A percentile compares a stretch with the other conserved stretches of the same genome.
Evolutionary conservation across 179 eudicot genomes (phyloP).

Genomic region (Spinacia oleracea): DNA sequence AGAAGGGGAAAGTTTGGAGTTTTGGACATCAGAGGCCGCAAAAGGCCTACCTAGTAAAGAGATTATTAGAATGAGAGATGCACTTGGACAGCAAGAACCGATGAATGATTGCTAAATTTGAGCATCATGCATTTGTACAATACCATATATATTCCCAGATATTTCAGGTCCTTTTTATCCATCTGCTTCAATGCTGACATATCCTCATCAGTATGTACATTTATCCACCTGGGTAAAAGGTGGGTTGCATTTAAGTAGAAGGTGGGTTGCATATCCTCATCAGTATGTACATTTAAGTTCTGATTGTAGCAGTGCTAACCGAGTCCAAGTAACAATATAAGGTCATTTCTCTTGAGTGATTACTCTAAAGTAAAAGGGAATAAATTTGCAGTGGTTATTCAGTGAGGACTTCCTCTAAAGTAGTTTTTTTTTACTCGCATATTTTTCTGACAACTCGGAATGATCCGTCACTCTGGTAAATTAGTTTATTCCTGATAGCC

Average conservation of each 20-base stretch:
- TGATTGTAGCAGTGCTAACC: not conserved
- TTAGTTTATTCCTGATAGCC: too few species aligned
- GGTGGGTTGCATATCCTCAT: not conserved
- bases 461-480: too few species aligned
- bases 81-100: not conserved
- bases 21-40: not conserved
- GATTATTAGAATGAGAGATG: not conserved
- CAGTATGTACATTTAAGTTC: not conserved
- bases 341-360: not conserved
- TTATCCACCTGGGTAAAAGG: slow-evolving; percentile 30
- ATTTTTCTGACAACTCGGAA: too few species aligned
- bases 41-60: not conserved
- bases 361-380: too few species aligned
- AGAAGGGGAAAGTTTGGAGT: not conserved
- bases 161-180: slow-evolving; percentile 41
- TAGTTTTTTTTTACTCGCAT: not conserved
- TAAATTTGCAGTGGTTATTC: not conserved
- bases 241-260: not conserved
- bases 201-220: too few species aligned
- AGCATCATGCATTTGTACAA: not conserved
- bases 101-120: not conserved
- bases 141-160: slow-evolving; percentile 47
- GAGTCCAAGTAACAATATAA: not conserved
- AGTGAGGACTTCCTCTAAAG: not conserved
- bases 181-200: slow-evolving; percentile 43